Evolutionary conservation across 1,284 basidiomycete species (phyloP).

Genomic region (Meira miltonrushii): DNA sequence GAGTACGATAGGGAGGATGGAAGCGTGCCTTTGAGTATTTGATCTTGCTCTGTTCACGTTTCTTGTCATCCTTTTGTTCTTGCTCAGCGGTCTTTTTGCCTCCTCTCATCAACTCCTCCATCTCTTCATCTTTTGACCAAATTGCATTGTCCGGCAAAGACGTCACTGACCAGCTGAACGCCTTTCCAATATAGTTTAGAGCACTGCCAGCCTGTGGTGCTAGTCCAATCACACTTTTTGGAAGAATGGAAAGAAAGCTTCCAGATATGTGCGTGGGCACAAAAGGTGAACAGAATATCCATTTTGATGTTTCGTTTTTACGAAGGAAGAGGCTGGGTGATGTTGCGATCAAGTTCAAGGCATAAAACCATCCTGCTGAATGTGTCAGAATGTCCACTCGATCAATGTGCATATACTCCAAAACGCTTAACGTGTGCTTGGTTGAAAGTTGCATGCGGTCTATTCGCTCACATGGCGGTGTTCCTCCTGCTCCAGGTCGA

Average conservation of each 20-base stretch:
- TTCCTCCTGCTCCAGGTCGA: constrained; percentile 12
- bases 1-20: background rate
- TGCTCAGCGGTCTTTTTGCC: background rate
- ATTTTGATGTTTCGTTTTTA: background rate
- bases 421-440: background rate
- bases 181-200: background rate
- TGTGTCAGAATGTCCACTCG: background rate
- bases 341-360: background rate
- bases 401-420: background rate
- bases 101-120: background rate
- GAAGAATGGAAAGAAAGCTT: background rate
- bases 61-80: background rate
- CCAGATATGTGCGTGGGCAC: background rate
- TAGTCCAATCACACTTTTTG: background rate
- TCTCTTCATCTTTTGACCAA: background rate
- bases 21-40: background rate
- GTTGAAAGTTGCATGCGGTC: constrained; percentile 7
- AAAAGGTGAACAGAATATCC: background rate
- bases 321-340: background rate
- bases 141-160: too few species aligned
- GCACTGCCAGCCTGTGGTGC: background rate
- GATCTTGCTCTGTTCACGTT: background rate
- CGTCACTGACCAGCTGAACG: background rate
- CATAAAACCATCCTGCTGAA: background rate
- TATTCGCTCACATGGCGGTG: background rate